Evolutionary conservation across 2,329 filamentous ascomycete genomes (phyloP).

Genomic region (Stagonosporopsis vannaccii): DNA sequence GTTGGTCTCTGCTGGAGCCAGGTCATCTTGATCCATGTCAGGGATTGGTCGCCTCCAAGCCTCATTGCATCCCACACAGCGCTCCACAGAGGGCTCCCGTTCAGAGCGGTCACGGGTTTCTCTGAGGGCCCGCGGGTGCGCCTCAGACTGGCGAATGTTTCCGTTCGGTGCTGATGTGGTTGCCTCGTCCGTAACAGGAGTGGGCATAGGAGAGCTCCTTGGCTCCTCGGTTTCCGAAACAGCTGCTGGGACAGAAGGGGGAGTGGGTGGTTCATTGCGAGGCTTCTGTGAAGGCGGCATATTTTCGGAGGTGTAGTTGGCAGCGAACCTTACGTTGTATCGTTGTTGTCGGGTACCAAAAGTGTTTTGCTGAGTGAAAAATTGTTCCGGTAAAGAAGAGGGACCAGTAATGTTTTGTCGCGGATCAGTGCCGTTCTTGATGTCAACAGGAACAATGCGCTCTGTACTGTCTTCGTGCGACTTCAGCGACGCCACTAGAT

Average conservation of each 20-base stretch:
- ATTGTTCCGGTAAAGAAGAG: constrained; percentile 14
- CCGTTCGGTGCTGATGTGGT: constrained; percentile 6
- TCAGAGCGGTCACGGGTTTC: constrained; percentile 13
- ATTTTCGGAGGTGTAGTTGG: constrained; percentile 28
- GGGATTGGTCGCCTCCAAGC: constrained; percentile 31
- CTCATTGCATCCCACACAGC: constrained; percentile 30
- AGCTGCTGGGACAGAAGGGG: constrained; percentile 10
- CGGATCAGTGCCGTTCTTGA: constrained; percentile 11
- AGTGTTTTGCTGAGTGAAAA: constrained; percentile 17
- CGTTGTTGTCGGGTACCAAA: constrained; percentile 30
- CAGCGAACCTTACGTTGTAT: constrained; percentile 38
- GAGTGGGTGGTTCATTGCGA: constrained; percentile 24
- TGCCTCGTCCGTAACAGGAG: constrained; percentile 17
- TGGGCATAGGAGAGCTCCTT: constrained; percentile 11
- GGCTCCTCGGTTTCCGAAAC: constrained; percentile 17
- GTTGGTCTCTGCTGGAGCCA: constrained; percentile 25
- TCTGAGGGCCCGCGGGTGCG: constrained; percentile 9
- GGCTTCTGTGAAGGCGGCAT: constrained; percentile 30
- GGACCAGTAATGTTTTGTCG: constrained; percentile 14
- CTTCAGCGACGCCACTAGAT: constrained; percentile 11
- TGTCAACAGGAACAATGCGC: constrained; percentile 7
- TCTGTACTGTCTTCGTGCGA: constrained; percentile 24
- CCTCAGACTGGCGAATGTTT: constrained; percentile 7
- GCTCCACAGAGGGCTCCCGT: constrained; percentile 28
- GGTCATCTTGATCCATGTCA: constrained; percentile 16